These are phyloP conservation scores for Ophiognomonia clavigignenti-juglandacearum DNA, from an alignment of 2,329 filamentous ascomycete genomes.

Conservation along the genomic window DNA sequence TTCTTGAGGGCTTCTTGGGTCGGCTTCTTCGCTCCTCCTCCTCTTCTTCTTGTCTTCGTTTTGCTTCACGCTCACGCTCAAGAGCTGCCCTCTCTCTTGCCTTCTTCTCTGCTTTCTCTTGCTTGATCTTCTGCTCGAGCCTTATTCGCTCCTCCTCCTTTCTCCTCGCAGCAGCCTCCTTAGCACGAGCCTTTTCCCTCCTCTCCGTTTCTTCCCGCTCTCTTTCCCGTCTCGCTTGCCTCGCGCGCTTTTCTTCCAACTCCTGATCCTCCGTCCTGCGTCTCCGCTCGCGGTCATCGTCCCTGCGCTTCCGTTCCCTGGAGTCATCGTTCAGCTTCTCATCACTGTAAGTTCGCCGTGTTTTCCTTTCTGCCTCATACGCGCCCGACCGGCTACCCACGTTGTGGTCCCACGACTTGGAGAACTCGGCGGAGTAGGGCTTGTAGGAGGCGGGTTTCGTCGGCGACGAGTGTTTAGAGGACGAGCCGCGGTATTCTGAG, in stretches of 20 bases:
- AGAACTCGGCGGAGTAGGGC: slow-evolving; percentile 20
- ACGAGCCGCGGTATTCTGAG: slow-evolving; percentile 26
- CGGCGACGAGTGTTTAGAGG: slow-evolving; percentile 20
- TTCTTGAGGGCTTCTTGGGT: slow-evolving; percentile 25
- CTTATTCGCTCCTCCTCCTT: no score
- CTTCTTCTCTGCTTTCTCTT: no score
- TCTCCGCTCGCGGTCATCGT: slow-evolving; percentile 24
- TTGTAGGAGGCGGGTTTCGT: slow-evolving; percentile 29
- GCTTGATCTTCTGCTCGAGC: no score
- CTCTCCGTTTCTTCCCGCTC: no score
- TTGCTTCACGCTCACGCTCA: slow-evolving; percentile 18
- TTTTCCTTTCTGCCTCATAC: slow-evolving; percentile 34
- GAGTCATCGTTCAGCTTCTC: slow-evolving; percentile 23
- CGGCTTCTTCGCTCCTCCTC: slow-evolving; percentile 17
- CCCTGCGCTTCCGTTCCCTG: slow-evolving; percentile 22
- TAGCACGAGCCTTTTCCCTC: no score
- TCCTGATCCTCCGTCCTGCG: no score
- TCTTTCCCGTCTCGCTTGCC: no score
- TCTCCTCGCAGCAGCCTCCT: no score
- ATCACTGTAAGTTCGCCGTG: slow-evolving; percentile 44
- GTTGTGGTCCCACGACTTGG: slow-evolving; percentile 45
- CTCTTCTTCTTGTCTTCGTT: slow-evolving; percentile 25
- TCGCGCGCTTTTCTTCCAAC: no score
- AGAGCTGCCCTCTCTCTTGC: no score
- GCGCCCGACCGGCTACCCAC: slow-evolving; percentile 29